Conservation (phyloP, 225 moss, liverwort and hornwort species). For the Pseudisothecium myosuroides region DNA sequence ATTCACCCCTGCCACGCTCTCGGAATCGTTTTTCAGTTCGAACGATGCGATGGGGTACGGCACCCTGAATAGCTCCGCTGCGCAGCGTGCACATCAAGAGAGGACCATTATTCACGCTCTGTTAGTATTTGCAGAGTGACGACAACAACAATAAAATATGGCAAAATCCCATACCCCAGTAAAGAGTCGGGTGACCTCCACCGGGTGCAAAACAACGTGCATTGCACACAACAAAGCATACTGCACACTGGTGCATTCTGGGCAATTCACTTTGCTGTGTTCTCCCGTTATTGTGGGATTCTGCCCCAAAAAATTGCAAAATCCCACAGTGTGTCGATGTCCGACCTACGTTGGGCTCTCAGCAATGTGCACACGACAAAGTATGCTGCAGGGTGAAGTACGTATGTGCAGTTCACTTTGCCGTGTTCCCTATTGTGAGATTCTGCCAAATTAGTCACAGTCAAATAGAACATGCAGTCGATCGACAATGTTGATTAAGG, state of each 20-base stretch:
- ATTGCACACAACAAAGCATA: neutral
- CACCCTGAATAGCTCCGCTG: constrained; percentile 29
- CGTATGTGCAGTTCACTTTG: neutral
- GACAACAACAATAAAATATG: neutral
- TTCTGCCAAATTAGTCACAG: neutral
- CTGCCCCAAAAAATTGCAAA: too few relatives aligned
- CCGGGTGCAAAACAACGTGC: neutral
- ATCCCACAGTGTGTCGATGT: neutral
- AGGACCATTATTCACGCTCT: neutral
- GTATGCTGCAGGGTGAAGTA: neutral
- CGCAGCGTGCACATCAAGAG: neutral
- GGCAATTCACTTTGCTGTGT: neutral
- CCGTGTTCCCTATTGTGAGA: too few relatives aligned
- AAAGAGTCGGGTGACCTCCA: neutral
- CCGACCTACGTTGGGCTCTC: neutral
- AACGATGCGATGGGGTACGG: constrained; percentile 7
- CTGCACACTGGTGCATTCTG: neutral
- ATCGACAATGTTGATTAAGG: too few relatives aligned
- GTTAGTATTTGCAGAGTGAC: neutral
- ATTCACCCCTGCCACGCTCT: constrained; percentile 17
- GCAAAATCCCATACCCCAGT: neutral
- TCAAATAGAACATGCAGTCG: neutral
- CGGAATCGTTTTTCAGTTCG: neutral
- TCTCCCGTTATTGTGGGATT: neutral
- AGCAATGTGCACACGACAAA: neutral